A percentile compares a stretch with the other conserved stretches of the same genome.
These are phyloP conservation scores for Geotrichum siamense DNA, from an alignment of 1,139 yeast species.

Conservation along the genomic window DNA sequence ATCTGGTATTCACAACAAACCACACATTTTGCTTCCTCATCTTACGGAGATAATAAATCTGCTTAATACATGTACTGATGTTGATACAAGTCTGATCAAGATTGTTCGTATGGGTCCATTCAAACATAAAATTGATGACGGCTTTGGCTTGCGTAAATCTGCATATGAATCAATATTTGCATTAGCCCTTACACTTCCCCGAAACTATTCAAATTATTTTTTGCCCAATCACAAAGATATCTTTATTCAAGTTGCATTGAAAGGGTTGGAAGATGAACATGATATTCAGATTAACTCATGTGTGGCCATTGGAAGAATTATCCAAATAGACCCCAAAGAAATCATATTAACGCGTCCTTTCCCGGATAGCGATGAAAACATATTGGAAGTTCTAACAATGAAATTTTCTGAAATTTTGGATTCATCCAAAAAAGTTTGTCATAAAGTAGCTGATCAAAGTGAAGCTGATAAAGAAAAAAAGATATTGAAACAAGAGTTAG, in stretches of 20 bases:
- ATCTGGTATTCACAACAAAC: slow-evolving; percentile 55
- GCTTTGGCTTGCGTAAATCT: slow-evolving; percentile 64
- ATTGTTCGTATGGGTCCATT: slow-evolving; percentile 81
- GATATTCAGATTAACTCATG: slow-evolving; percentile 41
- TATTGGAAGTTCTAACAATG: slow-evolving; percentile 29
- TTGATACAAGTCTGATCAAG: slow-evolving; percentile 53
- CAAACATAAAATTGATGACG: slow-evolving; percentile 75
- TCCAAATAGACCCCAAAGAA: slow-evolving; percentile 24
- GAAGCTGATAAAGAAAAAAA: too few species aligned
- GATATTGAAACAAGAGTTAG: too few species aligned
- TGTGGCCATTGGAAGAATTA: slow-evolving; percentile 37
- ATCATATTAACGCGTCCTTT: slow-evolving; percentile 13
- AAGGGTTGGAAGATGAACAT: slow-evolving; percentile 40
- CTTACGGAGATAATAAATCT: slow-evolving; percentile 47
- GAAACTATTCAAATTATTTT: slow-evolving; percentile 28
- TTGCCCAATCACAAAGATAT: slow-evolving; percentile 25
- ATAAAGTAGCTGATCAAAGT: too few species aligned
- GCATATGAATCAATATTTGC: slow-evolving; percentile 66
- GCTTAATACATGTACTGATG: slow-evolving; percentile 49
- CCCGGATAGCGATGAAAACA: slow-evolving; percentile 15
- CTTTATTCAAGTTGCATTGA: slow-evolving; percentile 33
- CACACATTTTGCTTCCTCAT: slow-evolving; percentile 44
- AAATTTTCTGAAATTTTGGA: too few species aligned
- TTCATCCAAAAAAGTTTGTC: too few species aligned
- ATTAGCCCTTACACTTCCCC: slow-evolving; percentile 33